phyloP scores from a whole-genome alignment of 2,329 filamentous ascomycete genomes.

The Pyrenophora teres region DNA sequence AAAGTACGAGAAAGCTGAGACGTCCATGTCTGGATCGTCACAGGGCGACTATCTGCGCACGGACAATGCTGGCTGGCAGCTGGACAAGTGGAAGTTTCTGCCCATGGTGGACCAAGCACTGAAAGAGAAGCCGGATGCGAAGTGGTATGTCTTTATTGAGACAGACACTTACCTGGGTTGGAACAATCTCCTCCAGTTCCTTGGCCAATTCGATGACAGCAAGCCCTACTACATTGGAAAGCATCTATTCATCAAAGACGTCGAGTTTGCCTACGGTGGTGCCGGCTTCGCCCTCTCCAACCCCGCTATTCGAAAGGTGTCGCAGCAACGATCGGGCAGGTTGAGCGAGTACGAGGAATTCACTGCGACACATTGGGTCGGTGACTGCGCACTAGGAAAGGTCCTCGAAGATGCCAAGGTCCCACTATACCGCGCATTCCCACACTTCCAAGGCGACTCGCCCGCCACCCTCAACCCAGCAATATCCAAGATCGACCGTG shows the following conservation, averaged over 20 bases:
- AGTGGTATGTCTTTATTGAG: slow-evolving; percentile 49
- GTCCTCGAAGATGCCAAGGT: slow-evolving; percentile 45
- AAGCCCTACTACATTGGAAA: slow-evolving; percentile 52
- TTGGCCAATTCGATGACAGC: slow-evolving; percentile 45
- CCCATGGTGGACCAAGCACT: slow-evolving; percentile 59
- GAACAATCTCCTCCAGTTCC: slow-evolving; percentile 49
- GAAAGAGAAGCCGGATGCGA: slow-evolving; percentile 39
- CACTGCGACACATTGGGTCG: slow-evolving; percentile 46
- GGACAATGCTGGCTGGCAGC: slow-evolving; percentile 54
- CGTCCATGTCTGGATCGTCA: slow-evolving; percentile 37
- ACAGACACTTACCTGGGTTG: slow-evolving; percentile 46
- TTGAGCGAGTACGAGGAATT: slow-evolving; percentile 44
- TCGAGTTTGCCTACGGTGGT: slow-evolving; percentile 53
- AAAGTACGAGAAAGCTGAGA: slow-evolving; percentile 37
- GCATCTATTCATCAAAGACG: slow-evolving; percentile 51
- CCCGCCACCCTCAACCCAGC: slow-evolving; percentile 50
- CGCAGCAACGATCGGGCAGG: slow-evolving; percentile 36
- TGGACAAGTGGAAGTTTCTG: slow-evolving; percentile 65
- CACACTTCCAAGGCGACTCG: slow-evolving; percentile 54
- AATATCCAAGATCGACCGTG: slow-evolving; percentile 39
- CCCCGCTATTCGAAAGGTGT: slow-evolving; percentile 47
- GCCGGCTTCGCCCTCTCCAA: slow-evolving; percentile 52
- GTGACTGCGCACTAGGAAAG: slow-evolving; percentile 47
- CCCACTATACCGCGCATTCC: slow-evolving; percentile 47
- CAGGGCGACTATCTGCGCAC: slow-evolving; percentile 45